Conservation (phyloP, 1,284 basidiomycete genomes). For the Cryptococcus neoformans region DNA sequence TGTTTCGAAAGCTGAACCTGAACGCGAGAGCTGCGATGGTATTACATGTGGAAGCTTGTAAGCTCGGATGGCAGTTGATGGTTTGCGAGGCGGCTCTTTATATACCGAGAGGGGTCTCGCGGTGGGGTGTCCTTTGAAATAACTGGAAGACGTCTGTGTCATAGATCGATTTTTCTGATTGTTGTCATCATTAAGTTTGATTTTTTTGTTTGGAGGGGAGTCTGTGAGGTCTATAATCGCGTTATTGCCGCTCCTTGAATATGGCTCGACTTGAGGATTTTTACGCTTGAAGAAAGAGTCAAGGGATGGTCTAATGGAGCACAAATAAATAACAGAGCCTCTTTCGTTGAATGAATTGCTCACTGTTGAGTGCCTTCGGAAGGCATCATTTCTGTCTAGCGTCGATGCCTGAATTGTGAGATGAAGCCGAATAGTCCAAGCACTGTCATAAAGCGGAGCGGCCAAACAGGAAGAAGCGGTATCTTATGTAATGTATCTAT, state of each 20-base stretch:
- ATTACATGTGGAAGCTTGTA: constrained; percentile 19
- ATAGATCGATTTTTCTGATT: neutral
- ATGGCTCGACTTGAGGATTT: constrained; percentile 21
- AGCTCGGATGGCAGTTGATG: constrained; percentile 5
- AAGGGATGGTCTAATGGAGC: constrained; percentile 31
- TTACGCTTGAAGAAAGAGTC: constrained; percentile 47
- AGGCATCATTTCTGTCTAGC: no score
- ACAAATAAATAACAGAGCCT: no score
- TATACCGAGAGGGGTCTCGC: neutral
- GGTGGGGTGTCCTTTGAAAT: constrained; percentile 17
- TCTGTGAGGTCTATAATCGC: constrained; percentile 32
- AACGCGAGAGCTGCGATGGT: constrained; percentile 4
- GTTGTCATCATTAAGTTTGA: constrained; percentile 4
- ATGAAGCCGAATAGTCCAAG: no score
- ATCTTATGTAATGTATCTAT: no score
- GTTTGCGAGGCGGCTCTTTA: constrained; percentile 1
- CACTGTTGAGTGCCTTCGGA: no score
- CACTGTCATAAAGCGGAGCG: no score
- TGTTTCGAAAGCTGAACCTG: constrained; percentile 28
- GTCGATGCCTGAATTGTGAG: no score
- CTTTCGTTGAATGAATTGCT: no score
- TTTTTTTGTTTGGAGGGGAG: constrained; percentile 32
- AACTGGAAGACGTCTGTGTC: constrained; percentile 21
- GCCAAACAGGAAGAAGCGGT: no score
- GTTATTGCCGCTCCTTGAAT: constrained; percentile 11